Evolutionary conservation across 805 yeast genomes (phyloP), one percentile per base, ranked within the genome.

Genomic region (Ogataea nitratoaversa): DNA sequence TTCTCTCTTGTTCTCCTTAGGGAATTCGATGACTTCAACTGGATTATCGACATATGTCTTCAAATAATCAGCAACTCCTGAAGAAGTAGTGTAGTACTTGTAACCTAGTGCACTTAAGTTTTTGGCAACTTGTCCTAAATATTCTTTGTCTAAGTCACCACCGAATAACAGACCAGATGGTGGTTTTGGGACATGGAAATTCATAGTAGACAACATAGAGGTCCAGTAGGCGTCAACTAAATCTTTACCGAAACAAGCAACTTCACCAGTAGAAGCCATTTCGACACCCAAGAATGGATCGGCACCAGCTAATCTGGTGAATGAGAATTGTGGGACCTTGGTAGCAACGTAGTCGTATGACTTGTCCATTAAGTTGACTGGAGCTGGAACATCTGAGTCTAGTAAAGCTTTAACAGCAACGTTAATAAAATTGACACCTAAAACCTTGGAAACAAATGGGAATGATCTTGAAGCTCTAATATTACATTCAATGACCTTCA

Each of bases 251-350:
- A 93, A 93, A 62, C 96, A 86, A 23, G 99, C 99, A 62, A 93
- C 85, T 70, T 93, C 99, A 66, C 99, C 99, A 38, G 99, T 93
- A 11, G 98, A 90, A 6, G 98, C 83, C 99, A 93, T 93, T 71
- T 93, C 99, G 52, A 93, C 99, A 49, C 99, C 99, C 60, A 93
- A 74, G 76, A 86, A 90, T 49, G 99, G 99, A 66, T 93, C 99
- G 37, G 99, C 99, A 52, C 99, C 99, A 16, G 98, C 97, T 58
- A 93, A 75, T 71, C 99, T 82, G 30, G 98, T 90, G 73, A 93
- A 93, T 7, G 98, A 91, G 68, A 93, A 93, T 71, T 93, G 99
- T 35, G 99, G 99, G 40, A 91, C 97, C 71, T 93, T 93, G 41
- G 95, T 85, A 37, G 98, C 98, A 60, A 91, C 98, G 58, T 88